Evolutionary conservation across 257 asterid genomes (phyloP).

Genomic region (Lycium ferocissimum): DNA sequence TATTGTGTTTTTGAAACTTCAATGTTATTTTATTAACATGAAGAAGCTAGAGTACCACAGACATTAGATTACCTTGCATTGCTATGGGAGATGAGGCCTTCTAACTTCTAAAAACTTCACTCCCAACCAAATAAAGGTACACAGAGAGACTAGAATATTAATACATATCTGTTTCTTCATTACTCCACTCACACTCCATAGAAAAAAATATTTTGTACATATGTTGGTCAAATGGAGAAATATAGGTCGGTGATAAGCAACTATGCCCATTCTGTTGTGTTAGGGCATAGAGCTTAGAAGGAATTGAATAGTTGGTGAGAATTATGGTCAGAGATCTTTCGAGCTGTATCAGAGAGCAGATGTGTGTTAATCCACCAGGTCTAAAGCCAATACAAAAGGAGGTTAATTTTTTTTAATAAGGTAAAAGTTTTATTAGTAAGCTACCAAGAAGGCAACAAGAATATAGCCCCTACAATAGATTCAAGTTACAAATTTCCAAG

Average conservation of each 20-base stretch:
- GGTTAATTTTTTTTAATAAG: neutral
- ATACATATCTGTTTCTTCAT: neutral
- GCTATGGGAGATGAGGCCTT: neutral
- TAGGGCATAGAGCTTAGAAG: conserved; percentile 21
- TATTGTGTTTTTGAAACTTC: neutral
- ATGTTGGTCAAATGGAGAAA: neutral
- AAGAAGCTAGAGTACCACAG: neutral
- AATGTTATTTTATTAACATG: conserved; percentile 2
- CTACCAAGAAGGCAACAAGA: neutral
- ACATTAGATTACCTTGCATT: neutral
- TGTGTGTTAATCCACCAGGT: neutral
- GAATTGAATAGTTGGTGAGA: neutral
- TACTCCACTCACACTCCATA: neutral
- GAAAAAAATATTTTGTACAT: neutral
- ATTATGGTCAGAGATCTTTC: neutral
- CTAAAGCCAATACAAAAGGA: neutral
- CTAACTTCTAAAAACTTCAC: neutral
- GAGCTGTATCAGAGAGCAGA: neutral
- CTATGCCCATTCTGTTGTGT: neutral
- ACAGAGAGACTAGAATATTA: neutral
- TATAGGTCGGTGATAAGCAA: neutral
- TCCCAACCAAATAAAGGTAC: neutral
- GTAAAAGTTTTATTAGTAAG: neutral
- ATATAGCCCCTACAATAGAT: neutral
- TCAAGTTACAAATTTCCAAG: neutral